Conservation (phyloP, 768 basidiomycete species). For the Russula foetens region DNA sequence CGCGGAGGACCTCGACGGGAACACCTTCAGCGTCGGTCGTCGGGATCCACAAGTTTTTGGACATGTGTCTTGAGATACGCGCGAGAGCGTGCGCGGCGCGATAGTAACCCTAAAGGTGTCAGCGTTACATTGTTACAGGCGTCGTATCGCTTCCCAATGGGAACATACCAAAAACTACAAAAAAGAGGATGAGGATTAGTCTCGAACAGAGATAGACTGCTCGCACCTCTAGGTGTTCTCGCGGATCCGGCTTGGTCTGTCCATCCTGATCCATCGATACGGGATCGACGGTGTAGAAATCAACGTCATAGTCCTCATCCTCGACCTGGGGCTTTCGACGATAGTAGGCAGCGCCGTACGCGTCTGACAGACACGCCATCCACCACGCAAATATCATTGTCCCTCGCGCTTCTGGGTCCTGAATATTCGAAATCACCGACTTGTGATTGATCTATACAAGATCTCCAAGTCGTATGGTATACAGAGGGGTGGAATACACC, state of each 20-base stretch:
- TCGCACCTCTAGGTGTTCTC: constrained; percentile 73
- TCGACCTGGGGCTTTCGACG: constrained; percentile 70
- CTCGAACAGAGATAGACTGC: constrained; percentile 2
- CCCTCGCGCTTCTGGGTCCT: constrained; percentile 66
- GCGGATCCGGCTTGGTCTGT: constrained; percentile 34
- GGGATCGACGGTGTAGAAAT: constrained; percentile 75
- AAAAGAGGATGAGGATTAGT: constrained; percentile 5
- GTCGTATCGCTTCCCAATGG: not conserved
- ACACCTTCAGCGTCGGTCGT: constrained; percentile 71
- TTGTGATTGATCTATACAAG: constrained; percentile 72
- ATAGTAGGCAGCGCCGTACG: constrained; percentile 77
- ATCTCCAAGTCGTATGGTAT: not conserved
- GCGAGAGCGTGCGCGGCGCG: constrained; percentile 78
- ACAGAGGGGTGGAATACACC: not conserved
- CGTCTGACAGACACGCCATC: constrained; percentile 84
- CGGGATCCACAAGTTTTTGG: constrained; percentile 74
- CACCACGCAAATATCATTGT: constrained; percentile 93
- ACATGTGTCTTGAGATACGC: constrained; percentile 74
- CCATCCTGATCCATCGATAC: constrained; percentile 36
- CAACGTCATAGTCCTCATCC: constrained; percentile 85
- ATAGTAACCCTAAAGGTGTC: constrained; percentile 61
- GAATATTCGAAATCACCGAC: constrained; percentile 63
- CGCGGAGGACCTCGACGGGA: constrained; percentile 52
- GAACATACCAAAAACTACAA: constrained; percentile 58
- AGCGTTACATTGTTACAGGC: constrained; percentile 14